A percentile compares a stretch with the other conserved stretches of the same genome.
Evolutionary conservation across 345 rosid genomes (phyloP).

Genomic region (Mercurialis annua): DNA sequence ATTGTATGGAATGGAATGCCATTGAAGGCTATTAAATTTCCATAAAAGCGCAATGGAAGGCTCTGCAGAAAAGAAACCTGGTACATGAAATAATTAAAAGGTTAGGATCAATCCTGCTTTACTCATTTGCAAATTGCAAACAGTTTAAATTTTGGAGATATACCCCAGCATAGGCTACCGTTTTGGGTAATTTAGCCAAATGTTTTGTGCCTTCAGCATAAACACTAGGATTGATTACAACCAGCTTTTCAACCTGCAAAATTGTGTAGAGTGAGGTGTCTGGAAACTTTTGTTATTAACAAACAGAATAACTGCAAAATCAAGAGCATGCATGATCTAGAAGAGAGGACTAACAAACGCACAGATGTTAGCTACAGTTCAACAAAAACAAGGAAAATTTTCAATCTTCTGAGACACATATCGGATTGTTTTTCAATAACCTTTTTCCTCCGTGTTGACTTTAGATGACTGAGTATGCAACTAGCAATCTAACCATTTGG

Average conservation of each 20-base stretch:
- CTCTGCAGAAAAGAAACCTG: slow-evolving; percentile 68
- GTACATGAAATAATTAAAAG: slow-evolving; percentile 14
- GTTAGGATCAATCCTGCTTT: not conserved
- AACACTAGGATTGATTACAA: slow-evolving; percentile 73
- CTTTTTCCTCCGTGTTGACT: not conserved
- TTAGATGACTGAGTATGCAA: not conserved
- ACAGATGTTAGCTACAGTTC: no score
- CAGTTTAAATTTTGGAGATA: slow-evolving; percentile 10
- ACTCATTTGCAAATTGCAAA: not conserved
- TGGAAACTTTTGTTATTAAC: not conserved
- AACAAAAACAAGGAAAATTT: not conserved
- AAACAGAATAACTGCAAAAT: not conserved
- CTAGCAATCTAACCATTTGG: not conserved
- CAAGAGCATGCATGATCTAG: not conserved
- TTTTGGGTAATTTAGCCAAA: slow-evolving; percentile 56
- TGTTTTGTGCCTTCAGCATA: slow-evolving; percentile 76
- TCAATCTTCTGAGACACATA: not conserved
- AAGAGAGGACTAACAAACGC: not conserved
- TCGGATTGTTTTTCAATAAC: not conserved
- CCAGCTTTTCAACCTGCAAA: slow-evolving; percentile 65
- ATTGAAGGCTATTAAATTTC: slow-evolving; percentile 57
- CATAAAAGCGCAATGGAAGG: slow-evolving; percentile 62
- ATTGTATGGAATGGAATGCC: slow-evolving; percentile 46
- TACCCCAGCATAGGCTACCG: slow-evolving; percentile 83
- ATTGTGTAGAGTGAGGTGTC: not conserved